Conservation (phyloP, 257 asterid genomes). For the Apocynum venetum region DNA sequence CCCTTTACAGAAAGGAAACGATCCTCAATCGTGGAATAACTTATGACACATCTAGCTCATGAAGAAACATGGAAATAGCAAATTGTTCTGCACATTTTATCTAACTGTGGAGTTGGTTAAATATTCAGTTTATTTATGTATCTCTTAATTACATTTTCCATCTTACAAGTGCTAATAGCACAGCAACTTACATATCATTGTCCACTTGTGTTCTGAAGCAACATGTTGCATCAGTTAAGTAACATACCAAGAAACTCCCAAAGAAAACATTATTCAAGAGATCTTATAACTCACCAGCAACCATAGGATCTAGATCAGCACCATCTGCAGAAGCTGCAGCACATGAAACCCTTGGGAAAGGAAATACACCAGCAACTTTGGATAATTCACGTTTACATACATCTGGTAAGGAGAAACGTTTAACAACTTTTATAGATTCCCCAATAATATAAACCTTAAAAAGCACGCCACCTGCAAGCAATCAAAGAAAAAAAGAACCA, state of each 20-base stretch:
- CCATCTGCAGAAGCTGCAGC: slow-evolving; percentile 84
- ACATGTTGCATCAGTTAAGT: not conserved
- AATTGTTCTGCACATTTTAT: not conserved
- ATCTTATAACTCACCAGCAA: slow-evolving; percentile 59
- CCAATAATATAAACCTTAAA: slow-evolving; percentile 81
- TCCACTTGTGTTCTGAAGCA: not conserved
- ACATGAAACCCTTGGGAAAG: slow-evolving; percentile 82
- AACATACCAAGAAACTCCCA: not conserved
- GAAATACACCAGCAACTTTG: slow-evolving; percentile 58
- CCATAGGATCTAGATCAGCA: slow-evolving; percentile 66
- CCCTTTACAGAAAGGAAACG: not conserved
- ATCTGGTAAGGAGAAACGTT: slow-evolving; percentile 86
- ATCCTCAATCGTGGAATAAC: not conserved
- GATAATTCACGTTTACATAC: slow-evolving; percentile 60
- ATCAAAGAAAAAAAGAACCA: not conserved
- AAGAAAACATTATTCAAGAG: not conserved
- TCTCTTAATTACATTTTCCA: not conserved
- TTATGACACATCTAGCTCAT: not conserved
- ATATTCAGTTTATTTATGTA: not conserved
- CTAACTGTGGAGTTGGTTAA: not conserved
- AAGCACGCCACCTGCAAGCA: slow-evolving; percentile 64
- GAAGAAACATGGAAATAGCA: not conserved
- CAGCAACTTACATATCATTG: not conserved
- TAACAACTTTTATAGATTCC: slow-evolving; percentile 70
- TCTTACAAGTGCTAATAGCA: not conserved